Base-by-base conservation (phyloP, 1,284 basidiomycete genomes). In the Apiotrichum veenhuisii region DNA sequence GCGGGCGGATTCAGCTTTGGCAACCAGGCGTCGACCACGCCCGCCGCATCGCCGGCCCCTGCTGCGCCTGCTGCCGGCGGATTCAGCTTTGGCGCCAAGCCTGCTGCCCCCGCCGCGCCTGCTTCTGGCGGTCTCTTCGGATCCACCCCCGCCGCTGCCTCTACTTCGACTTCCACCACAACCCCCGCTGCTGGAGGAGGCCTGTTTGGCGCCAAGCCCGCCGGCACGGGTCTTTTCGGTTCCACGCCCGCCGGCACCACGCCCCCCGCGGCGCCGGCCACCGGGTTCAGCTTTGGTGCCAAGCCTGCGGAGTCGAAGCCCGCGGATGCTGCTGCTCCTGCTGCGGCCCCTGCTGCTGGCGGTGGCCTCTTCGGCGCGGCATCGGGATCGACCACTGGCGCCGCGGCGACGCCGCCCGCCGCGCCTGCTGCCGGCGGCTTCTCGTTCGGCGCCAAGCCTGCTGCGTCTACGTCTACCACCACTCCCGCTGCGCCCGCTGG, bases 151-250 rank as follows among this genome's bases (percentile, higher is more conserved):
- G 49, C 59, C 2, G 25, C 58, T 5, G 63, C 64, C 1, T 65
- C 73, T 5, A 69, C 68, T 22, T 71, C 73, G 5, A 70, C 69
- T 14, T 51, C 69, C 3, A 73, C 51, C 38, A 70, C 70, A 8
- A 67, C 67, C 5, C 66, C 69, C 47, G 67, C 68, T 7, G 57
- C 62, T 1, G 44, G 62, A 25, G 40, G 23, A 23, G 44, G 44
- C 17, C 27, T 30, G n/a, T 65, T 50, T 33, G 49, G 49, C 14
- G 20, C 36, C 68, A 2, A 73, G 72, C 9, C 69, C 71, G 4
- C 62, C 71, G 4, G 63, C 72, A 30, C 30, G 30, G 40, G 40
- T n/a, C 40, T 41, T 12, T 65, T 73, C 54, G 72, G 69, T 20
- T 5, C 46, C 5, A 15, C 33, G 8, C 20, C 46, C 33, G 44